Conservation (phyloP, 495 filamentous ascomycete species). For the Choiromyces venosus region DNA sequence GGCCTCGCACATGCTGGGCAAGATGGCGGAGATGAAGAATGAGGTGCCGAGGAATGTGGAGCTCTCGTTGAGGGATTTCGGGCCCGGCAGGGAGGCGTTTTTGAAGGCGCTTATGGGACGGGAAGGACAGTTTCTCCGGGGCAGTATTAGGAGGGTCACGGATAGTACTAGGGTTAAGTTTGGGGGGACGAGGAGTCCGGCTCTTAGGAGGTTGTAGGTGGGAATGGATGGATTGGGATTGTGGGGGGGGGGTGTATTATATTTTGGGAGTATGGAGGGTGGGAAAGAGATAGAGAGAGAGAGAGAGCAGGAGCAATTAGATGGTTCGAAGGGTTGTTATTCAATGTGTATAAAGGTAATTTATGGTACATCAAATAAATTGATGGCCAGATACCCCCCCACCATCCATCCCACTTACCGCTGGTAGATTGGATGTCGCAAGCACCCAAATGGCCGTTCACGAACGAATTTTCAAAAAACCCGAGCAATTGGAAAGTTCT, state of each 20-base stretch:
- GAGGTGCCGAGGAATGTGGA: slow-evolving; percentile 54
- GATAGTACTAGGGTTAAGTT: slow-evolving; percentile 89
- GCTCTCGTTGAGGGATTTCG: slow-evolving; percentile 75
- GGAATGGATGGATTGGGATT: background rate
- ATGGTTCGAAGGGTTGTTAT: background rate
- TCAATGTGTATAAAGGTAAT: background rate
- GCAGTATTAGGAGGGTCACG: slow-evolving; percentile 65
- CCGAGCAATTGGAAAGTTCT: background rate
- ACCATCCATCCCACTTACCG: background rate
- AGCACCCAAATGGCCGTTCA: background rate
- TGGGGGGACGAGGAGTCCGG: slow-evolving; percentile 82
- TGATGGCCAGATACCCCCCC: background rate
- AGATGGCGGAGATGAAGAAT: slow-evolving; percentile 60
- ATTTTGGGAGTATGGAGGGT: slow-evolving; percentile 2
- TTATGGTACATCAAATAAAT: background rate
- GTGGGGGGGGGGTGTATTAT: slow-evolving; percentile 10
- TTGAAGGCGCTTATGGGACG: slow-evolving; percentile 79
- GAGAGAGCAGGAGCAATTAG: too few relatives aligned
- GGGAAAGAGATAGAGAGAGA: too few relatives aligned
- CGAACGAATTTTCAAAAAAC: background rate
- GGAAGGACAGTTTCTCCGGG: slow-evolving; percentile 69
- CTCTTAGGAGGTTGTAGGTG: slow-evolving; percentile 71
- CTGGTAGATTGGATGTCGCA: background rate
- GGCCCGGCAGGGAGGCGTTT: slow-evolving; percentile 76
- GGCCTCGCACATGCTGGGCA: slow-evolving; percentile 65